phyloP scores from a whole-genome alignment of 495 filamentous ascomycete genomes.

The Hyaloscypha hepaticicola region DNA sequence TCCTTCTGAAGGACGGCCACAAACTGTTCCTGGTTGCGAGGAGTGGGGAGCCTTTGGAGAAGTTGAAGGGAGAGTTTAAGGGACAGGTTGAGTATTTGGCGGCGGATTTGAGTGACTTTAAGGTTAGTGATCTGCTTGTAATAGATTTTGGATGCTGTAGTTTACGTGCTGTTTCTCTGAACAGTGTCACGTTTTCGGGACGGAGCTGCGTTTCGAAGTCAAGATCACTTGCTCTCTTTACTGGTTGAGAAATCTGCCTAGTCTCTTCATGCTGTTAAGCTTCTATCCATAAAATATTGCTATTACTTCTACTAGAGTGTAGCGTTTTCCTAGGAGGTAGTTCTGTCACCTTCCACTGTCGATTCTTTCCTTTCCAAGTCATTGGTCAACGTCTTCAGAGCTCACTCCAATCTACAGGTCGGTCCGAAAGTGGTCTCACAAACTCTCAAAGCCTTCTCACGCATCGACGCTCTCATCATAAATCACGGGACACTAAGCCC shows the following conservation, averaged over 20 bases:
- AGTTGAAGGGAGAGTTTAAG: constrained; percentile 62
- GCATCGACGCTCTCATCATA: constrained; percentile 77
- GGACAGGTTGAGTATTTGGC: constrained; percentile 68
- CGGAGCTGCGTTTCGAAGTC: too few relatives aligned
- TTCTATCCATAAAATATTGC: too few relatives aligned
- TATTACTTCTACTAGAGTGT: too few relatives aligned
- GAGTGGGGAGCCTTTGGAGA: constrained; percentile 61
- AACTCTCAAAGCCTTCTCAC: constrained; percentile 63
- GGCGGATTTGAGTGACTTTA: constrained; percentile 71
- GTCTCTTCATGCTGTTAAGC: too few relatives aligned
- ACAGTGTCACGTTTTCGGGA: too few relatives aligned
- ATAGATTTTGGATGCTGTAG: background rate
- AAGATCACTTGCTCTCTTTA: too few relatives aligned
- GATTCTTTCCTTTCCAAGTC: background rate
- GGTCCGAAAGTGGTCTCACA: constrained; percentile 60
- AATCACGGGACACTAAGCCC: constrained; percentile 85
- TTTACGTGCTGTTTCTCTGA: too few relatives aligned
- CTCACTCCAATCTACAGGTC: constrained; percentile 39
- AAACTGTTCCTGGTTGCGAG: constrained; percentile 78
- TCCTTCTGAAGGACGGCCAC: constrained; percentile 65
- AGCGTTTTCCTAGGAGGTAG: too few relatives aligned
- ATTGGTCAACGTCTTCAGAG: background rate
- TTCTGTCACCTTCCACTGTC: too few relatives aligned
- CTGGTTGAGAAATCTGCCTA: too few relatives aligned
- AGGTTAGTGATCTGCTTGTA: constrained; percentile 38